These are phyloP conservation scores for Fomitopsis pulvina DNA, from an alignment of 768 basidiomycete genomes.

Conservation along the genomic window DNA sequence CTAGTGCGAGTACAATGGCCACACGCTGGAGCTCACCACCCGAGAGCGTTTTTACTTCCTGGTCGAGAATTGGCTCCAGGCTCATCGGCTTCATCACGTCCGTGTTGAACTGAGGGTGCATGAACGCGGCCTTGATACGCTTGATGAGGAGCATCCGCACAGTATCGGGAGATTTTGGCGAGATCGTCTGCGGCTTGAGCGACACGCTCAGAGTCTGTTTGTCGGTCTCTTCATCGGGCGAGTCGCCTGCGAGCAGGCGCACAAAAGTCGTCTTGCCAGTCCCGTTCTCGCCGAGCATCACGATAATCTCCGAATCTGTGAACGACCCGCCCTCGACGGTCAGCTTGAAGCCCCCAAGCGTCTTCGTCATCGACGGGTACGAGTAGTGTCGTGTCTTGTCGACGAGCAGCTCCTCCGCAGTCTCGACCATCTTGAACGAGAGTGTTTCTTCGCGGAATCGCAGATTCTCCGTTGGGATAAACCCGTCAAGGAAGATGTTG, in stretches of 20 bases:
- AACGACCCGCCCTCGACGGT: conserved; percentile 86
- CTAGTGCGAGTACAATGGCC: conserved; percentile 89
- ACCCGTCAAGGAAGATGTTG: conserved; percentile 99
- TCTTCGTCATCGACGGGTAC: conserved; percentile 97
- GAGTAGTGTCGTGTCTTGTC: conserved; percentile 87
- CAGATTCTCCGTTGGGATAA: conserved; percentile 97
- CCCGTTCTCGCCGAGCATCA: conserved; percentile 98
- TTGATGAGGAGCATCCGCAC: conserved; percentile 93
- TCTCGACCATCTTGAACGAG: conserved; percentile 97
- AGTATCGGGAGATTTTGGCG: conserved; percentile 95
- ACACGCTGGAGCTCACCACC: conserved; percentile 98
- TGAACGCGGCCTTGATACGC: conserved; percentile 91
- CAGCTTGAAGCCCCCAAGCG: conserved; percentile 91
- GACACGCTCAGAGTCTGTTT: conserved; percentile 84
- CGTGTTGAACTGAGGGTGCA: conserved; percentile 99
- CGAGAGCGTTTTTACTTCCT: conserved; percentile 96
- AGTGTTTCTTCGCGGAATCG: conserved; percentile 96
- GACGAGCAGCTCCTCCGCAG: conserved; percentile 80
- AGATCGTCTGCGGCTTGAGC: conserved; percentile 97
- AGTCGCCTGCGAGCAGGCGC: conserved; percentile 88
- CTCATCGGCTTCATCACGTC: conserved; percentile 98
- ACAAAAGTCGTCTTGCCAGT: conserved; percentile 99
- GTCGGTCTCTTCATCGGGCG: conserved; percentile 78
- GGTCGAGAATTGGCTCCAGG: conserved; percentile 91
- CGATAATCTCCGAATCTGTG: conserved; percentile 99